Conservation (phyloP, 495 filamentous ascomycete genomes). For the Hypoxylon fragiforme region DNA sequence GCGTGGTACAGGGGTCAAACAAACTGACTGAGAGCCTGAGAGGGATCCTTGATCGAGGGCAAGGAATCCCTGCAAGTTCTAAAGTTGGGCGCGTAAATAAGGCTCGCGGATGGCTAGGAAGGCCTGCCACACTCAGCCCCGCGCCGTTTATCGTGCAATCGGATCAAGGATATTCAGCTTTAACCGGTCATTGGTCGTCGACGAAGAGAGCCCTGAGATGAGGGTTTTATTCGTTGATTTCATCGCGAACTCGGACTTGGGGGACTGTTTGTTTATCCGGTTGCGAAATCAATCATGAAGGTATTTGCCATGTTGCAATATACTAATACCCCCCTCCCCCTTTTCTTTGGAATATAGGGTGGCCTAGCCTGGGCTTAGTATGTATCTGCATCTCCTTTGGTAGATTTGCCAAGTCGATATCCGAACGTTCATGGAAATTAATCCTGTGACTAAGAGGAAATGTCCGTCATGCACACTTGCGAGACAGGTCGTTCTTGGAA, state of each 20-base stretch:
- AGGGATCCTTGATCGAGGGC: constrained; percentile 35
- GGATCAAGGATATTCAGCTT: constrained; percentile 42
- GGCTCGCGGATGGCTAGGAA: constrained; percentile 47
- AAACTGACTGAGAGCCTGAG: constrained; percentile 27
- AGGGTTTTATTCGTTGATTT: constrained; percentile 8
- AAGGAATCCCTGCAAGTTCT: constrained; percentile 44
- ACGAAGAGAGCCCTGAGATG: constrained; percentile 22
- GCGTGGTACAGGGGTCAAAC: constrained; percentile 30
- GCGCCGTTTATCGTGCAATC: constrained; percentile 47
- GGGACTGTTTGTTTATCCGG: constrained; percentile 28
- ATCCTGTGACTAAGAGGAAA: constrained; percentile 24
- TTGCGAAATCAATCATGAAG: constrained; percentile 15
- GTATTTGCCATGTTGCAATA: constrained; percentile 21
- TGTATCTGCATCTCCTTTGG: constrained; percentile 12
- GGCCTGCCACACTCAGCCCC: constrained; percentile 38
- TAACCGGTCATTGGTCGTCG: constrained; percentile 44
- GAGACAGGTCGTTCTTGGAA: constrained; percentile 35
- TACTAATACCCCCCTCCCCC: constrained; percentile 2
- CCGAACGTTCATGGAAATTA: constrained; percentile 19
- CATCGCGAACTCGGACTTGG: constrained; percentile 27
- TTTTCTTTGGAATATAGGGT: constrained; percentile 19
- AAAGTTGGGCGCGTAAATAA: constrained; percentile 55
- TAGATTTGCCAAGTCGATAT: constrained; percentile 28
- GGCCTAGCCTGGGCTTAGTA: constrained; percentile 13
- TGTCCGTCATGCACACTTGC: constrained; percentile 44